Evolutionary conservation across 2,329 filamentous ascomycete species (phyloP), one percentile per base, ranked within the genome.

Genomic region (Claviceps lovelessii): DNA sequence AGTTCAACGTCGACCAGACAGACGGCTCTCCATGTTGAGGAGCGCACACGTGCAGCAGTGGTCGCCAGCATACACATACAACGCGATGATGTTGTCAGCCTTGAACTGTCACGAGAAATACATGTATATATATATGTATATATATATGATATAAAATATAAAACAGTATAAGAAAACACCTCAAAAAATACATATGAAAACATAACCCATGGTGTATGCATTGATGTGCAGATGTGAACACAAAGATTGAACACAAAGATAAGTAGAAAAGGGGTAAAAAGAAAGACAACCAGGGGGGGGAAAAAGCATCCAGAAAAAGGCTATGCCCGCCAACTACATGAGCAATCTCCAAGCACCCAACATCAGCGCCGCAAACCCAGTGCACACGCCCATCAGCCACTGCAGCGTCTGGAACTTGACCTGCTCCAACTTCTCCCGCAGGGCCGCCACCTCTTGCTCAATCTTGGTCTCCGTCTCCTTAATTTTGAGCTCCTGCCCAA

Each of bases 381-480:
- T 84, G 63, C 79, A 81, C 44, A 86, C 88, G 66, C 85, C 90
- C 85, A 97, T 96, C 61, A 98, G 74, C 93, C 93, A 98, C 76
- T 98, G 93, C 68, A 98, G 71, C 41, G 93, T 97, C 67, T 90
- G 89, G 72, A 97, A 97, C 77, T 98, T 98, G 69, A 98, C 93
- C 61, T 89, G 87, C 73, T 98, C 93, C 50, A 98, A 77, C 72
- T 94, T 85, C 75, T 97, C 93, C 61, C 89, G 77, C 66, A 98
- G 70, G 37, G 86, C 86, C 45, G 91, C 91, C 54, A 93, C 90
- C 75, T 97, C 93, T 73, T 97, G 91, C 75, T 98, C 93, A 64
- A 98, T 97, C 72, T 94, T 85, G 56, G 90, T 95, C 74, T 98
- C 93, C 13, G 93, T 97, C 78, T 98, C 93, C 75, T 95, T 96